Evolutionary conservation across 352 stramenopile species (phyloP).

Genomic region (Phytopythium litorale): DNA sequence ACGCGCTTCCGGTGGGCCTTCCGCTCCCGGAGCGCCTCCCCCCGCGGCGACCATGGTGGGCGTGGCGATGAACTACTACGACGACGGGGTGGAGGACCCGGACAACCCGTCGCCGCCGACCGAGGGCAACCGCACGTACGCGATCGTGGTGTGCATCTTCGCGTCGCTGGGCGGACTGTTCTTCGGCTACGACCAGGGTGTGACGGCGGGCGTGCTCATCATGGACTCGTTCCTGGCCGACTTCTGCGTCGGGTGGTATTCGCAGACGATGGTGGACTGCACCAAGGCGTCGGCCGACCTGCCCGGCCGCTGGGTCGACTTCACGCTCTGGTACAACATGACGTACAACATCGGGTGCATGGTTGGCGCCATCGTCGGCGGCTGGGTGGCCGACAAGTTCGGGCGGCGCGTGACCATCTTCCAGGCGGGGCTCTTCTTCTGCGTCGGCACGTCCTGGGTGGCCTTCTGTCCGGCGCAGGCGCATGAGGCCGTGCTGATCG

Average conservation of each 20-base stretch:
- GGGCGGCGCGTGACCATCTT: conserved; percentile 36
- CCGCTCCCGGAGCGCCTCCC: too few relatives aligned
- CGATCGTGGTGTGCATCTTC: conserved; percentile 42
- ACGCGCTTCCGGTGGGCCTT: too few relatives aligned
- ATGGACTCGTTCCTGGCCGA: conserved; percentile 49
- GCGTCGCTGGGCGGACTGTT: conserved; percentile 9
- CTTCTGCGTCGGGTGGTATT: conserved; percentile 41
- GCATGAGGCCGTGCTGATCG: conserved; percentile 28
- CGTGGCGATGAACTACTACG: conserved; percentile 39
- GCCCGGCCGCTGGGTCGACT: conserved; percentile 41
- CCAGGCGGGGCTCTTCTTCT: conserved; percentile 34
- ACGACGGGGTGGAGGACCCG: conserved; percentile 26
- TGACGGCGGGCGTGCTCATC: conserved; percentile 33
- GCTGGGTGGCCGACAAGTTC: conserved; percentile 40
- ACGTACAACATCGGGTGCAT: conserved; percentile 54
- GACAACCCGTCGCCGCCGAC: conserved; percentile 21
- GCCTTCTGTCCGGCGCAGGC: conserved; percentile 25
- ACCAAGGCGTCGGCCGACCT: conserved; percentile 22
- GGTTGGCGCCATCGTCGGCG: conserved; percentile 29
- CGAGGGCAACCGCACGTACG: conserved; percentile 37
- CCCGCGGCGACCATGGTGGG: conserved; percentile 18
- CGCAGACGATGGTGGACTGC: conserved; percentile 32
- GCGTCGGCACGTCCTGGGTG: conserved; percentile 35
- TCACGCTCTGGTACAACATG: conserved; percentile 52
- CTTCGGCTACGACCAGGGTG: conserved; percentile 33